Conservation (phyloP, 768 basidiomycete genomes). For the Tylopilus rubrobrunneus region DNA sequence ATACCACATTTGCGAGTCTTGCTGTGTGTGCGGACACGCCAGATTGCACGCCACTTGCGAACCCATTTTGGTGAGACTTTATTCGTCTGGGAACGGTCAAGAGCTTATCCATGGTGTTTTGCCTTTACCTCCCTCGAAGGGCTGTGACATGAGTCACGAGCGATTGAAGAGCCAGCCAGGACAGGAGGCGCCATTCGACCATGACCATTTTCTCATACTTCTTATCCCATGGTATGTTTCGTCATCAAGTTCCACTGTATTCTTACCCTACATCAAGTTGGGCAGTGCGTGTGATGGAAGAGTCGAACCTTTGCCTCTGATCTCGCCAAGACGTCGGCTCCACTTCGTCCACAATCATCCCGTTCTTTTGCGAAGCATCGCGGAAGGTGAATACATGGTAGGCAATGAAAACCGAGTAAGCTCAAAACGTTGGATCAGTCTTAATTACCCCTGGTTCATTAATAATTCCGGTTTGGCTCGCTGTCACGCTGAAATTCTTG, state of each 20-base stretch:
- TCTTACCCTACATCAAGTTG: neutral
- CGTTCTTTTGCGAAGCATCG: neutral
- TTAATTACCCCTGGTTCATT: too few relatives aligned
- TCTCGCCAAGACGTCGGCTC: neutral
- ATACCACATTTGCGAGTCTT: neutral
- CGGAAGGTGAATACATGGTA: neutral
- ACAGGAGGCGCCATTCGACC: neutral
- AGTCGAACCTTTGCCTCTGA: neutral
- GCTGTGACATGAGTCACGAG: neutral
- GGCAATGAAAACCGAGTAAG: neutral
- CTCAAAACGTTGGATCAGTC: neutral
- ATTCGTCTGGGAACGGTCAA: slow-evolving; percentile 2
- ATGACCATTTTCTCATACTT: neutral
- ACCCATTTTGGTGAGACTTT: neutral
- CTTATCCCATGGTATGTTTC: neutral
- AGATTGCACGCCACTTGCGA: neutral
- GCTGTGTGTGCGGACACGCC: neutral
- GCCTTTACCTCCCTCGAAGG: neutral
- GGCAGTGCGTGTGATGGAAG: neutral
- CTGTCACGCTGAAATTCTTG: neutral
- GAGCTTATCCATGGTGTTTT: neutral
- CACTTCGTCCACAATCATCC: neutral
- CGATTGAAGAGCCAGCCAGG: neutral
- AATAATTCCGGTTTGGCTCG: neutral
- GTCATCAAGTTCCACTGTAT: neutral